These are phyloP conservation scores for Leccinum subspadiceum DNA, from an alignment of 1,284 basidiomycete genomes.

Conservation along the genomic window DNA sequence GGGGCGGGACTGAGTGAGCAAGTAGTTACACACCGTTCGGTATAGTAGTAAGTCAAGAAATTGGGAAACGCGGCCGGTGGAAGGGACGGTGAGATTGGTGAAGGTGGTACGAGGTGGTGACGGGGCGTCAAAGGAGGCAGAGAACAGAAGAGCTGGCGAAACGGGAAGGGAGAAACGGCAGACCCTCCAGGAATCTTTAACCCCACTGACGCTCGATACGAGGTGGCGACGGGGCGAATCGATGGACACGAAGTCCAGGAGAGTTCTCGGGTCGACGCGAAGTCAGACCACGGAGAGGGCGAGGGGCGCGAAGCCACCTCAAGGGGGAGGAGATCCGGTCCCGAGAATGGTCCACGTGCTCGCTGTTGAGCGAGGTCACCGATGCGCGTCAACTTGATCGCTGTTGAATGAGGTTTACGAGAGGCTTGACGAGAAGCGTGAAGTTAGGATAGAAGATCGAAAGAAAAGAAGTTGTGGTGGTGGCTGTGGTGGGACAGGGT, in stretches of 20 bases:
- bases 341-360: not conserved
- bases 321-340: not conserved
- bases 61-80: not conserved
- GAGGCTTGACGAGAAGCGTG: too few species aligned
- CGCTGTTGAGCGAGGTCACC: too few species aligned
- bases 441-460: too few species aligned
- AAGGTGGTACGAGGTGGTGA: not conserved
- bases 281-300: not conserved
- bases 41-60: not conserved
- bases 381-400: too few species aligned
- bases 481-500: too few species aligned
- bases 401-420: too few species aligned
- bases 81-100: not conserved
- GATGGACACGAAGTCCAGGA: slow-evolving; percentile 1
- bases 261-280: not conserved
- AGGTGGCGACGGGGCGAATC: not conserved
- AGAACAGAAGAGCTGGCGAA: too few species aligned
- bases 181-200: not conserved
- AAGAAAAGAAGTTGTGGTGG: too few species aligned
- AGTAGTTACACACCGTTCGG: not conserved
- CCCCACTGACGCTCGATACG: not conserved
- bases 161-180: too few species aligned
- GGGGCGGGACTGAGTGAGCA: not conserved
- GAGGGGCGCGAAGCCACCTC: not conserved
- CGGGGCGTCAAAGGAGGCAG: too few species aligned